A percentile compares a stretch with the other conserved stretches of the same genome.
phyloP scores from a whole-genome alignment of 1,284 basidiomycete species.

The Irpex sp. region DNA sequence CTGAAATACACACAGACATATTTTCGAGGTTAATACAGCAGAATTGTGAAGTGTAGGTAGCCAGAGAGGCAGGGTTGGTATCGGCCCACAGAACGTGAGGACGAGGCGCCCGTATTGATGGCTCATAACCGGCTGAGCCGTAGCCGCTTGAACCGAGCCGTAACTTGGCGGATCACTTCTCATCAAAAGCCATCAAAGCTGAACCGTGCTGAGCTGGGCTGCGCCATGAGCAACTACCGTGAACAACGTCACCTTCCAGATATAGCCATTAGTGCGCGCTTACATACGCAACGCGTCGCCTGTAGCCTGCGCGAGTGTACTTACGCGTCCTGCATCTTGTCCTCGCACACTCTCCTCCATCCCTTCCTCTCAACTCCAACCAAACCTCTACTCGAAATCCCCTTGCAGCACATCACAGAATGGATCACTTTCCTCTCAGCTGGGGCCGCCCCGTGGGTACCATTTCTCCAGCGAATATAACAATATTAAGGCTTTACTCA shows the following conservation, averaged over 20 bases:
- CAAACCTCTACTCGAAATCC: neutral
- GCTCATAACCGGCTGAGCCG: no score
- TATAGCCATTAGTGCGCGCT: conserved; percentile 14
- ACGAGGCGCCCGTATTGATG: no score
- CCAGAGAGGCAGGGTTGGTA: no score
- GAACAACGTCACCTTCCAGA: conserved; percentile 5
- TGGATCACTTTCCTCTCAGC: conserved; percentile 81
- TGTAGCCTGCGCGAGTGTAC: conserved; percentile 4
- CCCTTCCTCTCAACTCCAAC: neutral
- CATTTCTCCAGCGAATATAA: neutral
- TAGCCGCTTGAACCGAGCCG: no score
- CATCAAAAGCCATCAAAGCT: no score
- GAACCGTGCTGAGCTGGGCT: no score
- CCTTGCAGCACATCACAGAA: conserved; percentile 25
- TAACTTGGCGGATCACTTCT: no score
- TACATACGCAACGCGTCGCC: conserved; percentile 6
- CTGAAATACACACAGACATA: no score
- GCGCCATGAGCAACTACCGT: no score
- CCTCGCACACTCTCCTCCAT: neutral
- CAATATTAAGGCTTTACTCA: neutral
- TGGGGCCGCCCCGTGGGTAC: conserved; percentile 75
- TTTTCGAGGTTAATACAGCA: no score
- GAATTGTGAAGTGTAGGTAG: no score
- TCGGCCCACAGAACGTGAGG: no score
- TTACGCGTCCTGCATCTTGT: conserved; percentile 3